Percentiles rank a stretch among this genome's conserved stretches.
phyloP scores from a whole-genome alignment of 208 protist species.

The Wallacemonas sp. region DNA sequence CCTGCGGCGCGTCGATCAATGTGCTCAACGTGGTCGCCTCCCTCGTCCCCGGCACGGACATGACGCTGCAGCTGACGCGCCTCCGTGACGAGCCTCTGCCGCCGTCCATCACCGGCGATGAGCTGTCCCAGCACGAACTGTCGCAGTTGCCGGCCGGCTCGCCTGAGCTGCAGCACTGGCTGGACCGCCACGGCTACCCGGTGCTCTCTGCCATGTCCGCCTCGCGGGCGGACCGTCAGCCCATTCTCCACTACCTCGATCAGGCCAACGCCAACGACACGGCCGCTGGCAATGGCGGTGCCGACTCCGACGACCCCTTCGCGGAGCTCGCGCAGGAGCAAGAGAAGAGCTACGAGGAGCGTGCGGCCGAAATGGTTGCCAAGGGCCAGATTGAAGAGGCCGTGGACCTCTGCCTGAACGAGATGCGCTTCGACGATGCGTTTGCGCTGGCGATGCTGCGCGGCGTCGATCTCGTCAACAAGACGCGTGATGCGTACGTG shows the following conservation, averaged over 20 bases:
- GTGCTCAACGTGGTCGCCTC: conserved; percentile 55
- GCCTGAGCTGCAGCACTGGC: conserved; percentile 63
- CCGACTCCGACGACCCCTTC: conserved; percentile 69
- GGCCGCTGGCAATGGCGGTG: conserved; percentile 17
- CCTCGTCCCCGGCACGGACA: conserved; percentile 24
- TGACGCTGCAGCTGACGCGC: conserved; percentile 33
- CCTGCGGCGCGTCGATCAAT: conserved; percentile 70
- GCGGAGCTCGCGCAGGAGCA: conserved; percentile 56
- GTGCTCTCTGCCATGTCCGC: conserved; percentile 64
- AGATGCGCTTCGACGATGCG: conserved; percentile 69
- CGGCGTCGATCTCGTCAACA: conserved; percentile 53
- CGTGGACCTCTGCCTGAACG: conserved; percentile 71
- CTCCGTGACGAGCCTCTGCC: conserved; percentile 29
- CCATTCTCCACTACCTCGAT: conserved; percentile 64
- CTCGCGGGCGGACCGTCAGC: conserved; percentile 51
- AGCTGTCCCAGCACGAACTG: conserved; percentile 28
- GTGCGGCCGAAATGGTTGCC: conserved; percentile 55
- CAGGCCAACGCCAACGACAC: conserved; percentile 9
- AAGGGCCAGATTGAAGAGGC: conserved; percentile 68
- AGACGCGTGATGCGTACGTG: conserved; percentile 68
- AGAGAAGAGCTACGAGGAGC: conserved; percentile 65
- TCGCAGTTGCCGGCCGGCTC: conserved; percentile 29
- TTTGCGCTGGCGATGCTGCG: conserved; percentile 74
- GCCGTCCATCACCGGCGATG: conserved; percentile 31
- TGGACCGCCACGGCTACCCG: conserved; percentile 41